Base-by-base conservation (phyloP, 2,329 filamentous ascomycete species). In the Hysterium pulicare region DNA sequence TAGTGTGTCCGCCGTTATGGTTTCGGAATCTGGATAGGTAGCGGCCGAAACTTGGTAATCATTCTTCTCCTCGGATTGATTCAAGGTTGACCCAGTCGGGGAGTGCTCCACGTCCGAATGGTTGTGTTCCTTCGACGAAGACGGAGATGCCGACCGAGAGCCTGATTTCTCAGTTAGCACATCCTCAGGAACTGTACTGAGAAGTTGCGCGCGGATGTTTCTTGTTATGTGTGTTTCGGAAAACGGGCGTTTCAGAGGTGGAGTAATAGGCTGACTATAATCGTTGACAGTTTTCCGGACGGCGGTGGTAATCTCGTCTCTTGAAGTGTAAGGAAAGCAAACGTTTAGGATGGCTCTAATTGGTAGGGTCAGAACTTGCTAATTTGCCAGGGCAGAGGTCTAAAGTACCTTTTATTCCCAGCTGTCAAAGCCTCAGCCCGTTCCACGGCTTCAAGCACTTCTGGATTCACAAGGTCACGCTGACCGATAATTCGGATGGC, bases 251-350 rank as follows among this genome's bases (percentile, higher is more conserved):
- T 79, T 62, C 51, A 66, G 50, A 15, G 72, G 61, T 5, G 79
- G 77, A 11, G 76, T 75, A 15, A 86, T 74, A 4, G 89, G 86
- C 39, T 79, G 83, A 46, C 86, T 87, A 67, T 89, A 97, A 46
- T 95, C 87, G 44, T 86, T 76, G 7, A 98, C 90, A 0, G 91
- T 96, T 32, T 84, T 82, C 49, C 87, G 84, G 52, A 98, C 87
- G 5, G 91, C 88, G 3, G 86, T 83, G 0, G 91, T 94, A 53
- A 98, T 97, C 64, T 98, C 93, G 59, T 95, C 90, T 50, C 93
- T 81, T 4, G 90, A 95, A 0, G 93, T 97, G 62, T 98, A 98
- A 0, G 93, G 93, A 59, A 97, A 97, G 73, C 93, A 98, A 49
- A 98, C 90, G 63, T 98, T 98, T 39, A 98, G 74, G 22, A 86